Evolutionary conservation across 306 rosid genomes (phyloP).

Genomic region (Prosopis cineraria): DNA sequence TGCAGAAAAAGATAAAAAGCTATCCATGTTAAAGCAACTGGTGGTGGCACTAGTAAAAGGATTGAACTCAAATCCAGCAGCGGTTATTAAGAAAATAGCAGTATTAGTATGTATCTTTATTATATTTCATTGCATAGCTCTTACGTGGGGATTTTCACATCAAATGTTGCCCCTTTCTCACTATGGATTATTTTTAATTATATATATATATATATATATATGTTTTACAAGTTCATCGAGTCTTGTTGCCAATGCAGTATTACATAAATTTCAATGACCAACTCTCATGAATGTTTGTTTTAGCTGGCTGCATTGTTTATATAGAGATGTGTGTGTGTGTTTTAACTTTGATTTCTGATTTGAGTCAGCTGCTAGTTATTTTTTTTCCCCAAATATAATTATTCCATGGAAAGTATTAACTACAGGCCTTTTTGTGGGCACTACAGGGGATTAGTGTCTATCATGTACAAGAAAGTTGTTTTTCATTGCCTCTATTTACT

Average conservation of each 20-base stretch:
- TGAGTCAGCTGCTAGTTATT: slow-evolving; percentile 22
- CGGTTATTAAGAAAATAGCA: slow-evolving; percentile 94
- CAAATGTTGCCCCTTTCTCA: slow-evolving; percentile 22
- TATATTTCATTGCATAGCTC: slow-evolving; percentile 9
- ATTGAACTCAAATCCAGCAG: slow-evolving; percentile 85
- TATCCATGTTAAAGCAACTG: slow-evolving; percentile 91
- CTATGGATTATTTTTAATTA: not conserved
- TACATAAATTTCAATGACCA: slow-evolving; percentile 1
- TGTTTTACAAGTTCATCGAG: slow-evolving; percentile 19
- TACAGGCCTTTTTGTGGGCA: slow-evolving; percentile 26
- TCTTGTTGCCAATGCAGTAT: slow-evolving; percentile 17
- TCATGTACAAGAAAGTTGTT: slow-evolving; percentile 16
- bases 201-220: slow-evolving; percentile 2
- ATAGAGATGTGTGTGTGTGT: too few relatives aligned
- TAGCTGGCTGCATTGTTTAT: slow-evolving; percentile 7
- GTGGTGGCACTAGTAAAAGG: slow-evolving; percentile 83
- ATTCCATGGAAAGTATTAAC: slow-evolving; percentile 19
- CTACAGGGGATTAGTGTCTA: slow-evolving; percentile 19
- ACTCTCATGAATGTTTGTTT: slow-evolving; percentile 16
- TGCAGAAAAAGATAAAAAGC: slow-evolving; percentile 82
- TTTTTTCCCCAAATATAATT: not conserved
- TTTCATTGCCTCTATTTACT: not conserved
- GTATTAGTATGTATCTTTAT: slow-evolving; percentile 66
- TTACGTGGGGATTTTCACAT: not conserved
- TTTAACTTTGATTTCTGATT: slow-evolving; percentile 19